Percentiles rank a stretch among this genome's conserved stretches.
Conservation (phyloP, 139 green algal genomes). For the Limnomonas spitsbergensis region DNA sequence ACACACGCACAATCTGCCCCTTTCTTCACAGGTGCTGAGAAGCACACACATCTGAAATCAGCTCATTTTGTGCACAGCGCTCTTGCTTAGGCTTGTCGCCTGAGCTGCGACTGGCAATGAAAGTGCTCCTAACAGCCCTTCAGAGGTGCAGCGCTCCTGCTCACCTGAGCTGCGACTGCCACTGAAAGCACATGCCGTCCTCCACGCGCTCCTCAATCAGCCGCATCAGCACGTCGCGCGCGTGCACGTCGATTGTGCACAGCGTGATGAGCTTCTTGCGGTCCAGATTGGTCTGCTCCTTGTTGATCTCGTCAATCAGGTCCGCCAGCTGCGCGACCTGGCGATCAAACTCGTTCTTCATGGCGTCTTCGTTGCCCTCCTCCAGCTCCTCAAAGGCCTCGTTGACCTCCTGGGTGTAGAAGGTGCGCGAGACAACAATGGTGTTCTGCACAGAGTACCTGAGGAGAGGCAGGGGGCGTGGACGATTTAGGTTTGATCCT, state of each 20-base stretch:
- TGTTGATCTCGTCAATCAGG: slow-evolving; percentile 86
- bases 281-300: slow-evolving; percentile 69
- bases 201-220: slow-evolving; percentile 83
- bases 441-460: slow-evolving; percentile 79
- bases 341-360: slow-evolving; percentile 71
- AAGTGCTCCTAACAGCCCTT: too few relatives aligned
- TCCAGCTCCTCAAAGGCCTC: slow-evolving; percentile 89
- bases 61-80: too few relatives aligned
- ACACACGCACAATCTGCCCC: too few relatives aligned
- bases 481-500: too few relatives aligned
- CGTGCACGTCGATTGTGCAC: slow-evolving; percentile 93
- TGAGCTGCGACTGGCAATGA: too few relatives aligned
- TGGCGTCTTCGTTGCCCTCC: slow-evolving; percentile 86
- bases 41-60: too few relatives aligned
- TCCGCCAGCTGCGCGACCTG: slow-evolving; percentile 73
- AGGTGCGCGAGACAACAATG: slow-evolving; percentile 80
- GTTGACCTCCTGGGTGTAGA: slow-evolving; percentile 84
- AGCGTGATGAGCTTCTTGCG: slow-evolving; percentile 93
- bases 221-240: slow-evolving; percentile 81
- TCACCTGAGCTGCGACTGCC: slow-evolving; percentile 82
- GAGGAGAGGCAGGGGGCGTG: too few relatives aligned
- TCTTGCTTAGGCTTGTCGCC: too few relatives aligned
- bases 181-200: slow-evolving; percentile 75
- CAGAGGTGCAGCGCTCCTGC: too few relatives aligned
- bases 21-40: too few relatives aligned